Percentiles rank a stretch among this genome's conserved stretches.
phyloP scores from a whole-genome alignment of 192 early-diverging fungal species.

The Backusella tuberculispora region DNA sequence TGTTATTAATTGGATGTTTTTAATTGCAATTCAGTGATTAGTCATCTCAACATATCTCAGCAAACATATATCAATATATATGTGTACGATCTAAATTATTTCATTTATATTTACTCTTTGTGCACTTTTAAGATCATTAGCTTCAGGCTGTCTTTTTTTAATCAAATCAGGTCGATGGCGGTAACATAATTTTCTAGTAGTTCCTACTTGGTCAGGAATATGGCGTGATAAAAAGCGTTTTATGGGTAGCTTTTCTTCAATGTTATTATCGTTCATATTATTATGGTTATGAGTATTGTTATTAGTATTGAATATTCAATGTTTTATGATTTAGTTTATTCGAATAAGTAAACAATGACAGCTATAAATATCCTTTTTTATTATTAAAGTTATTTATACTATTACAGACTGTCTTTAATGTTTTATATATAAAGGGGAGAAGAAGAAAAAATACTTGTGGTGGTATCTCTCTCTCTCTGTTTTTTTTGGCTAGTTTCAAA shows the following conservation, averaged over 20 bases:
- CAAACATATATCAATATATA: background rate
- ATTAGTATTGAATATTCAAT: background rate
- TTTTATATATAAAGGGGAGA: too few species aligned
- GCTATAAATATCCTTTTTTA: too few species aligned
- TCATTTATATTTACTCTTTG: conserved; percentile 47
- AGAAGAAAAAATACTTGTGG: too few species aligned
- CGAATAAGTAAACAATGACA: too few species aligned
- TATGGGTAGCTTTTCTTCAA: conserved; percentile 22
- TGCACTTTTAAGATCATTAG: conserved; percentile 49
- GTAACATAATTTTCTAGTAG: conserved; percentile 47
- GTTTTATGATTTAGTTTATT: too few species aligned
- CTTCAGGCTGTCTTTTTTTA: conserved; percentile 52
- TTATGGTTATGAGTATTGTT: background rate
- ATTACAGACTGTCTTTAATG: too few species aligned
- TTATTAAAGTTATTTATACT: too few species aligned
- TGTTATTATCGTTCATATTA: conserved; percentile 11
- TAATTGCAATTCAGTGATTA: background rate
- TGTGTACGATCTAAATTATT: background rate
- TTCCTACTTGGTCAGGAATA: conserved; percentile 35
- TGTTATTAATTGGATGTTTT: background rate
- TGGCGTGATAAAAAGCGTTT: conserved; percentile 38
- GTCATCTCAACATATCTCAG: background rate
- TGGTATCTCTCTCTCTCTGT: too few species aligned
- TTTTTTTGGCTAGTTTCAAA: too few species aligned
- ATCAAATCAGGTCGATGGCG: conserved; percentile 63